Evolutionary conservation across 257 asterid species (phyloP).

Genomic region (Eustoma russellianum): DNA sequence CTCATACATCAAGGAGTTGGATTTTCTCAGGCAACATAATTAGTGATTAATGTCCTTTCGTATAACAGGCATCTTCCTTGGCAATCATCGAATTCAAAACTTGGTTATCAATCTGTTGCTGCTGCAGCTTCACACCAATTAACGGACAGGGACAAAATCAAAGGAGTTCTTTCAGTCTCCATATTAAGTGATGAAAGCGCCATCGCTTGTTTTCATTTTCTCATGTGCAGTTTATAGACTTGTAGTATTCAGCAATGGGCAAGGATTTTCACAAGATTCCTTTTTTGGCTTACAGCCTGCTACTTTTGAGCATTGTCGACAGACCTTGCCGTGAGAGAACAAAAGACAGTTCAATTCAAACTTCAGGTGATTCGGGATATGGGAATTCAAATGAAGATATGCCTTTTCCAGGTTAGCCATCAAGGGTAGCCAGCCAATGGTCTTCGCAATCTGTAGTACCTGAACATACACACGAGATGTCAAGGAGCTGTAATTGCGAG

Average conservation of each 20-base stretch:
- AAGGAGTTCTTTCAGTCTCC: not conserved
- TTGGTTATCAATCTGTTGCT: not conserved
- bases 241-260: conserved; percentile 46
- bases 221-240: conserved; percentile 16
- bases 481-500: conserved; percentile 2
- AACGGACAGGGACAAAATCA: not conserved
- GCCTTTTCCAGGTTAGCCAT: conserved; percentile 52
- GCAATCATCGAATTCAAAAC: not conserved
- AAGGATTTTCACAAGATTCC: conserved; percentile 22
- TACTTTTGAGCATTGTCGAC: conserved; percentile 51
- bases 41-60: not conserved
- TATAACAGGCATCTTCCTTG: not conserved
- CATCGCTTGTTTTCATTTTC: not conserved
- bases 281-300: conserved; percentile 20
- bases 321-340: conserved; percentile 75
- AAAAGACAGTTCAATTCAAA: conserved; percentile 83
- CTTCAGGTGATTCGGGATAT: conserved; percentile 66
- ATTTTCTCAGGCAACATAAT: not conserved
- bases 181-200: not conserved
- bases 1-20: conserved; percentile 3
- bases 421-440: conserved; percentile 64
- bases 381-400: conserved; percentile 57
- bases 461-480: conserved; percentile 17
- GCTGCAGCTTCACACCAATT: not conserved
- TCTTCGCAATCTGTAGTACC: conserved; percentile 76